Evolutionary conservation across 352 stramenopile genomes (phyloP).

Genomic region (Phytopythium helicoides): DNA sequence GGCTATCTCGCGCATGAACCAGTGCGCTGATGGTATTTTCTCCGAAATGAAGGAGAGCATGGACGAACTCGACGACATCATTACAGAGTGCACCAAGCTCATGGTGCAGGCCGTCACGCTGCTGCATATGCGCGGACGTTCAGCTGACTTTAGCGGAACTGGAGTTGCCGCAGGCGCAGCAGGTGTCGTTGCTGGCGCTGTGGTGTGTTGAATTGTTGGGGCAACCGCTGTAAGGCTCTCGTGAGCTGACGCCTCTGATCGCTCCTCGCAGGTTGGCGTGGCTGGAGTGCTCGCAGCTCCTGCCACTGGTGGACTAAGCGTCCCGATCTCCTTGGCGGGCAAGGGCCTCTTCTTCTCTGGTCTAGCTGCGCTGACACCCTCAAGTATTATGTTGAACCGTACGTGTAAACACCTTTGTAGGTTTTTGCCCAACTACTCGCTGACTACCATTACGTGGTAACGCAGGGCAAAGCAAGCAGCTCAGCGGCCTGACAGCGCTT

Average conservation of each 20-base stretch:
- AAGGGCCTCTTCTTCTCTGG: conserved; percentile 85
- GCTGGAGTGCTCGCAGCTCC: conserved; percentile 74
- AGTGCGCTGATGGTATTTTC: conserved; percentile 62
- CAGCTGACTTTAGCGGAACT: conserved; percentile 83
- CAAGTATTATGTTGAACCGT: conserved; percentile 86
- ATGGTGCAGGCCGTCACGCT: conserved; percentile 87
- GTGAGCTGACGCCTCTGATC: too few species aligned
- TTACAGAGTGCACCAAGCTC: conserved; percentile 76
- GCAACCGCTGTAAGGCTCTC: not conserved
- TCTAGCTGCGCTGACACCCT: conserved; percentile 73
- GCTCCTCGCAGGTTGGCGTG: conserved; percentile 41
- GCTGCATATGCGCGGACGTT: conserved; percentile 74
- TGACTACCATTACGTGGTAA: conserved; percentile 1
- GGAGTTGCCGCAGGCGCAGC: conserved; percentile 77
- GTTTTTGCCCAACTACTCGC: not conserved
- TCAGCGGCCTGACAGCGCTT: conserved; percentile 67
- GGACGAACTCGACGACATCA: conserved; percentile 79
- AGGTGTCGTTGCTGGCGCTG: conserved; percentile 71
- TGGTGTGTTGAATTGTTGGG: conserved; percentile 34
- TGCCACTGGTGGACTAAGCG: conserved; percentile 74
- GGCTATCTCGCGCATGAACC: conserved; percentile 70
- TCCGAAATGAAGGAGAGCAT: conserved; percentile 70
- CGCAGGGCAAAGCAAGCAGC: conserved; percentile 79
- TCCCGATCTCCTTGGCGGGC: conserved; percentile 78
- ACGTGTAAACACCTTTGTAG: conserved; percentile 20